Base-by-base conservation (phyloP, 164 flowering plant genomes). In the Piper betle region DNA sequence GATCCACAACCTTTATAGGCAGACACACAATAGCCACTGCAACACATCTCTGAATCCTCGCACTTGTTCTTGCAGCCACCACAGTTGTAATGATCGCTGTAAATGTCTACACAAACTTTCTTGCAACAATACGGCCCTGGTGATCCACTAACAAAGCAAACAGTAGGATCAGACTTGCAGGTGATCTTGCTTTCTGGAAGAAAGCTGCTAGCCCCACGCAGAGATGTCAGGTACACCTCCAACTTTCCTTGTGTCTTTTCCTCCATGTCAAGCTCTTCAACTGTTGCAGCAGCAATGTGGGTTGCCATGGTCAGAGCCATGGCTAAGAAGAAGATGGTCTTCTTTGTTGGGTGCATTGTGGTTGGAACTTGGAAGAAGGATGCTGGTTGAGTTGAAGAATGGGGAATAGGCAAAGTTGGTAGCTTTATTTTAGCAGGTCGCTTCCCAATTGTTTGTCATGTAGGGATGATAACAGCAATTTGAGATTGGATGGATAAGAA, bases 41-140 rank as follows among this genome's bases (percentile, higher is more conserved):
- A 43, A 43, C 50, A 43, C 60, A 58, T 41, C 39, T 58, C 40
- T 10, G 50, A 8, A 15, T 43, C 12, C 50, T 43, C n/a, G 56
- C 56, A 53, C 19, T 53, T 20, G 50, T 43, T 20, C 6, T 41
- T 37, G 60, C 60, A 58, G 41, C 37, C 41, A 7, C 60, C 60
- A 16, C 60, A 58, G 60, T 58, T 38, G 4, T 25, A 3, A 17
- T 18, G 39, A 38, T 58, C 60, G 13, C 4, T 58, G 18, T 20
- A 12, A 4, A 37, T 3, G 60, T 58, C 37, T 17, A 58, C 60
- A 16, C 60, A 58, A 16, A 41, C n/a, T 39, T 58, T 58, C 15
- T 37, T 37, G 39, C 60, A 58, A 25, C 60, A 58, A 9, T 58
- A 17, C 6, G 60, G 60, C 37, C 60, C 60, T 17, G 60, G 17